Evolutionary conservation across 768 basidiomycete genomes (phyloP), one percentile per base, ranked within the genome.

Genomic region (Leccinum variicolor): DNA sequence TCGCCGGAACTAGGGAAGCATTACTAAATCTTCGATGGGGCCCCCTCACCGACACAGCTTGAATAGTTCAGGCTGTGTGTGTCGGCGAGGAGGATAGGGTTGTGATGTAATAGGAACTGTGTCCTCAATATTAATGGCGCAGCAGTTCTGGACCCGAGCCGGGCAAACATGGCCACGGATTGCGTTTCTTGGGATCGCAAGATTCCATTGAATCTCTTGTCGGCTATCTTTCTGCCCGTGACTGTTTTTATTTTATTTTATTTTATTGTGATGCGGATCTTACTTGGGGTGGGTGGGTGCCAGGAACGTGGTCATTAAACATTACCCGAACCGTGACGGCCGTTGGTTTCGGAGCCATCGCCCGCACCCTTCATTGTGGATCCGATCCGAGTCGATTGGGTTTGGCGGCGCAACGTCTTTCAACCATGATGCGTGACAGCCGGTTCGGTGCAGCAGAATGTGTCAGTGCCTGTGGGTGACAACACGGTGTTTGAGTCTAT

Each of bases 381-480:
- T 43, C 41, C 41, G 41, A 43, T 43, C 41, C 41, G 41, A 43
- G 19, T 13, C 41, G 5, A 21, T 43, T 19, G 41, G 11, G 11
- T 43, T 43, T 43, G 11, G n/a, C 41, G 9, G n/a, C 39, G 6
- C 39, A 41, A 41, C 9, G n/a, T 41, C 39, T n/a, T 10, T n/a
- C 11, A 1, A 4, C 21, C 31, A 33, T 33, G 31, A 13, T 31
- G 31, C 11, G 25, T 31, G 33, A 13, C 47, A 10, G 15, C 11
- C 8, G 52, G 52, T 47, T 48, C 33, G 33, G 9, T 21, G 10
- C 45, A 19, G 46, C n/a, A 41, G 41, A 41, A 55, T 7, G 6
- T 58, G 13, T 47, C 47, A 62, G 3, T 62, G 17, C 10, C 53
- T 55, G 41, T 62, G 58, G n/a, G 14, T 60, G 26, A 52, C 53